Percentiles rank a stretch among this genome's conserved stretches.
Evolutionary conservation across 805 yeast genomes (phyloP).

Genomic region (Barnettozyma salicaria): DNA sequence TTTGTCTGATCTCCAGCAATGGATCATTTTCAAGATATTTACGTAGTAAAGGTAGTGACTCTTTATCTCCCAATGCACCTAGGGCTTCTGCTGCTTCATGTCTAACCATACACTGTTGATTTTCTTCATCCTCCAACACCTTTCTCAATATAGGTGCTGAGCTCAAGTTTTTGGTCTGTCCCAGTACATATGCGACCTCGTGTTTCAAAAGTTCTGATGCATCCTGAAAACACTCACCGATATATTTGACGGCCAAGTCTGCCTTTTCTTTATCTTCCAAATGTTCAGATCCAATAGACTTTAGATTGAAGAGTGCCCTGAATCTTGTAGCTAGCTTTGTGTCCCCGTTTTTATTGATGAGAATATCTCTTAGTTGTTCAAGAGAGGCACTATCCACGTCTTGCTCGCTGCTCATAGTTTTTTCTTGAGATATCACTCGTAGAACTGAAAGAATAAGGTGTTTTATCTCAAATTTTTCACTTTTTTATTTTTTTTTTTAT

Average conservation of each 20-base stretch:
- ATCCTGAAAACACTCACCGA: constrained; percentile 80
- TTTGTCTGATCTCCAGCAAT: constrained; percentile 83
- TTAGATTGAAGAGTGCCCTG: constrained; percentile 89
- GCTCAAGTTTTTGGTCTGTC: constrained; percentile 81
- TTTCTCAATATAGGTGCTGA: constrained; percentile 73
- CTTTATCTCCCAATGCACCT: constrained; percentile 87
- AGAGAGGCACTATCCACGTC: constrained; percentile 37
- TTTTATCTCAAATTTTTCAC: background rate
- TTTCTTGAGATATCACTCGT: background rate
- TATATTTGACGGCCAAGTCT: constrained; percentile 65
- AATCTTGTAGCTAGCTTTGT: constrained; percentile 80
- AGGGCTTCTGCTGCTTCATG: constrained; percentile 99
- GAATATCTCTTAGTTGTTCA: constrained; percentile 67
- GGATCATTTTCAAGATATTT: constrained; percentile 70
- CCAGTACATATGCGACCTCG: constrained; percentile 95
- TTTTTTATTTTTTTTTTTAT: background rate
- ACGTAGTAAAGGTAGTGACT: constrained; percentile 60
- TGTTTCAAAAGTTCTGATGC: constrained; percentile 85
- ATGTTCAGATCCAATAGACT: constrained; percentile 77
- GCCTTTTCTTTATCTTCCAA: constrained; percentile 47
- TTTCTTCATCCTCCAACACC: constrained; percentile 53
- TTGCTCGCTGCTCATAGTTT: constrained; percentile 10
- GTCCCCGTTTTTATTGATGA: constrained; percentile 59
- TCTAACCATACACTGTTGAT: constrained; percentile 93
- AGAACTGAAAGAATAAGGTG: background rate